Percentiles rank a stretch among this genome's conserved stretches.
phyloP scores from a whole-genome alignment of 1,139 yeast species.

The Saccharomyces hybrid region DNA sequence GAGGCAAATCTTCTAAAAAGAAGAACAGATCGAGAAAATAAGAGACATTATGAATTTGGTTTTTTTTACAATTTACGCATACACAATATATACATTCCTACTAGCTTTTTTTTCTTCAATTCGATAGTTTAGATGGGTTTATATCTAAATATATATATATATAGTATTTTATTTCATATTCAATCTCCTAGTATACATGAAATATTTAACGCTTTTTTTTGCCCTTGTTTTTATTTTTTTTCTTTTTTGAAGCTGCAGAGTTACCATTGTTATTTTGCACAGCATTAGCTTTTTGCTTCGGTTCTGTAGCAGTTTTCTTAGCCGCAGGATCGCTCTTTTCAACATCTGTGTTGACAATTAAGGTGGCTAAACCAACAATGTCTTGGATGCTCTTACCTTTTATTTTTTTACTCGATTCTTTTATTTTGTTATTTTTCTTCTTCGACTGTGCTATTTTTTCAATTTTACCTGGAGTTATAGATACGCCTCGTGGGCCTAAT shows the following conservation, averaged over 20 bases:
- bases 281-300: conserved; percentile 9
- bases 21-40: conserved; percentile 21
- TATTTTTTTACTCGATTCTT: conserved; percentile 5
- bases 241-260: conserved; percentile 7
- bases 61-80: not conserved
- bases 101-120: not conserved
- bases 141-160: conserved; percentile 3
- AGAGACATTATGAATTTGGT: conserved; percentile 1
- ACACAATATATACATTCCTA: conserved; percentile 1
- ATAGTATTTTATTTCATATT: conserved; percentile 3
- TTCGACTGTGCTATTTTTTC: conserved; percentile 12
- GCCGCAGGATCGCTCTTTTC: conserved; percentile 18
- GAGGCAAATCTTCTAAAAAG: conserved; percentile 15
- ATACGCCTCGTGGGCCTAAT: conserved; percentile 76
- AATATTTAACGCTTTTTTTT: conserved; percentile 19
- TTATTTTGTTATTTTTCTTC: conserved; percentile 6
- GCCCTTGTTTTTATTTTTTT: conserved; percentile 18
- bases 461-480: conserved; percentile 21
- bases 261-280: conserved; percentile 1
- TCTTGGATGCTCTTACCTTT: conserved; percentile 12
- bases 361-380: conserved; percentile 22
- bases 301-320: conserved; percentile 1
- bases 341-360: conserved; percentile 27
- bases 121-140: not conserved
- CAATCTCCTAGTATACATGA: not conserved